Base-by-base conservation (phyloP, 768 basidiomycete species). In the Hebeloma cylindrosporum region DNA sequence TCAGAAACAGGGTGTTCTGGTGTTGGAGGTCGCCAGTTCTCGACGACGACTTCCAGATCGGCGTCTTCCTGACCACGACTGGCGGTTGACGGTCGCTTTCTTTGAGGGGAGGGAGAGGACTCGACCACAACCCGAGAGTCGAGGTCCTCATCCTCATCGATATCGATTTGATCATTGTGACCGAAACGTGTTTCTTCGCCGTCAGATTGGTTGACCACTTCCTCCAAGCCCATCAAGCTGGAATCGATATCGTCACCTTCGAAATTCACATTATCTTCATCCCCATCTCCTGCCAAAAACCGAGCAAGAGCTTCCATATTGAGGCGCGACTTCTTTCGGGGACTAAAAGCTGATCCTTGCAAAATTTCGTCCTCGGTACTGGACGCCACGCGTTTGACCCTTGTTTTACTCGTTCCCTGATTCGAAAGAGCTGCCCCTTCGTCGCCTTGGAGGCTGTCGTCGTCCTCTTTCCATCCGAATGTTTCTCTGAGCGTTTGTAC, bases 221-320 rank as follows among this genome's bases (percentile, higher is more conserved):
- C 53, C 20, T 40, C 51, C 23, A 57, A 40, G 36, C 44, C 55
- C 9, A 46, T 47, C 45, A 41, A 43, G 32, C 14, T 54, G 45
- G 35, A 48, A 50, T 53, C 47, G 14, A 50, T 20, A 21, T 53
- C 50, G 11, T 58, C 56, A 1, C 51, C 53, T 3, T 62, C 60
- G 32, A 20, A 18, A n/a, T 56, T 47, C 40, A 62, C 61, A 16
- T 42, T 56, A 30, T 54, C 58, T 2, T 62, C 57, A 4, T 67
- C 57, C 17, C 61, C 57, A 18, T 61, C 59, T 41, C 60, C 53
- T 48, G 68, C 51, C 66, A 87, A 65, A 42, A 88, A 68, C 31
- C 64, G 67, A 11, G 71, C 64, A 23, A 85, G 63, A 13, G 75
- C 82, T 39, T 82, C 77, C 64, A 81, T 71, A 59, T 87, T 65